Conservation (phyloP, 371 early-diverging fungal genomes). For the Apophysomyces elegans region DNA sequence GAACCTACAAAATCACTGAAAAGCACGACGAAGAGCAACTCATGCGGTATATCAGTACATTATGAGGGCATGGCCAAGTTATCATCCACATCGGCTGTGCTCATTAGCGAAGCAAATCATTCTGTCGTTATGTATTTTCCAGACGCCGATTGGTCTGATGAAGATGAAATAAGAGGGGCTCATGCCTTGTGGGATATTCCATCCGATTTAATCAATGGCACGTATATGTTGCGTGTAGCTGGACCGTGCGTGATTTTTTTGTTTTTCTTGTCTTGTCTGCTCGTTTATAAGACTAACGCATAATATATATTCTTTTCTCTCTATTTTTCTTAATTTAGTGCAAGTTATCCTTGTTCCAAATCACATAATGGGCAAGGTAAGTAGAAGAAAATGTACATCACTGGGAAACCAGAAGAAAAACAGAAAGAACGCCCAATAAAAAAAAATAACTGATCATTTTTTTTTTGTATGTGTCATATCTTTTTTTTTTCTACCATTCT, state of each 20-base stretch:
- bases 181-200: slow-evolving; percentile 40
- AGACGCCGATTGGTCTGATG: slow-evolving; percentile 15
- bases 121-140: slow-evolving; percentile 25
- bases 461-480: not conserved
- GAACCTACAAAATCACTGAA: not conserved
- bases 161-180: not conserved
- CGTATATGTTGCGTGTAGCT: slow-evolving; percentile 30
- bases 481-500: not conserved
- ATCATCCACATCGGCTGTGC: slow-evolving; percentile 25
- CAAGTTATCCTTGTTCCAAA: slow-evolving; percentile 38
- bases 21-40: not conserved
- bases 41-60: slow-evolving; percentile 20
- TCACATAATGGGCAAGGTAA: slow-evolving; percentile 33
- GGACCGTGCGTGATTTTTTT: slow-evolving; percentile 36
- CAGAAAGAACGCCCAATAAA: not conserved
- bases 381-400: slow-evolving; percentile 1
- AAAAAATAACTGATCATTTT: slow-evolving; percentile 8
- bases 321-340: slow-evolving; percentile 19
- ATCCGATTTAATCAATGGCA: slow-evolving; percentile 24
- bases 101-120: slow-evolving; percentile 20
- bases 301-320: too few species aligned
- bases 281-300: not conserved
- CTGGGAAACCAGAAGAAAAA: not conserved
- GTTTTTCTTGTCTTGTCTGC: too few species aligned
- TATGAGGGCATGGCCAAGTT: slow-evolving; percentile 45